These are phyloP conservation scores for Entomortierella beljakovae DNA, from an alignment of 192 early-diverging fungal genomes.

Conservation along the genomic window DNA sequence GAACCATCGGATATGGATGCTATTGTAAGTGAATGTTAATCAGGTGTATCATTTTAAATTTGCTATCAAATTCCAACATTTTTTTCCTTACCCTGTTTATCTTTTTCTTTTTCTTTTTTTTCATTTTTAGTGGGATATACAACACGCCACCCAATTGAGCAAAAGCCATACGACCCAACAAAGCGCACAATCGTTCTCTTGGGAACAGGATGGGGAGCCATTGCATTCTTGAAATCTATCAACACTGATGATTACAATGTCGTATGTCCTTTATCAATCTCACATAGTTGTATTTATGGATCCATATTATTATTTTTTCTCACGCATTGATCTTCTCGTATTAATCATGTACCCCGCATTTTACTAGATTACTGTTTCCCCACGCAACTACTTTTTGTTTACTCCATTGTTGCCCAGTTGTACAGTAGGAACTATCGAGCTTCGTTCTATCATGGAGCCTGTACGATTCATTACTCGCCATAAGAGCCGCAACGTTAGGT, in stretches of 20 bases:
- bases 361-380: slow-evolving; percentile 71
- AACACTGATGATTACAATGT: slow-evolving; percentile 87
- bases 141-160: slow-evolving; percentile 54
- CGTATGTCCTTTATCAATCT: slow-evolving; percentile 24
- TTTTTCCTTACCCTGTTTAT: not conserved
- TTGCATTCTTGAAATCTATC: slow-evolving; percentile 74
- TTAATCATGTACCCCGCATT: not conserved
- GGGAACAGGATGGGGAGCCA: slow-evolving; percentile 50
- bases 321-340: not conserved
- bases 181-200: slow-evolving; percentile 48
- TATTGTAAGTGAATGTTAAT: slow-evolving; percentile 38
- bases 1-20: slow-evolving; percentile 31
- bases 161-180: slow-evolving; percentile 55
- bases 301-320: not conserved
- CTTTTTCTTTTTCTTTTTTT: not conserved
- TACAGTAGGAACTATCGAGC: slow-evolving; percentile 91
- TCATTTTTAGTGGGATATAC: slow-evolving; percentile 52
- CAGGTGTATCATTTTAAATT: no score
- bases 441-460: slow-evolving; percentile 88
- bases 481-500: slow-evolving; percentile 86
- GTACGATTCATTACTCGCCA: slow-evolving; percentile 88
- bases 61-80: no score
- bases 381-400: slow-evolving; percentile 92
- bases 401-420: slow-evolving; percentile 76
- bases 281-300: no score